phyloP scores from a whole-genome alignment of 169 alveolate genomes.

The Amoebophrya sp. region DNA sequence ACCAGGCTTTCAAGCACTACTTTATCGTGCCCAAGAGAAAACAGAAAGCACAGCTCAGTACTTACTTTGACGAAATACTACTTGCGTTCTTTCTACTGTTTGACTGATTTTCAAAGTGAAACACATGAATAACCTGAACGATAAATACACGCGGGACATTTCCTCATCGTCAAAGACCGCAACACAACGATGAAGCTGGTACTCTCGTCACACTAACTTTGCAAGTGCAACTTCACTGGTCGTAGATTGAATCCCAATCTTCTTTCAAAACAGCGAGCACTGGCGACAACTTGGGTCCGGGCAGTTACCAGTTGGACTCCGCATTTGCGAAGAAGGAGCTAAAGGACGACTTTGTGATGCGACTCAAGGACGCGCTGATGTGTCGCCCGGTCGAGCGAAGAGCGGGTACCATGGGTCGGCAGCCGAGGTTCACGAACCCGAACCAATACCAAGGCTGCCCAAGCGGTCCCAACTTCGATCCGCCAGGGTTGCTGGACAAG shows the following conservation, averaged over 20 bases:
- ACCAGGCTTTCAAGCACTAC: not conserved
- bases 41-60: not conserved
- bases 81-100: too few relatives aligned
- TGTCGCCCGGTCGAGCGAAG: not conserved
- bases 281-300: not conserved
- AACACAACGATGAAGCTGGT: too few relatives aligned
- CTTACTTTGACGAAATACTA: too few relatives aligned
- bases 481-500: not conserved
- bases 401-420: not conserved
- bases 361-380: not conserved
- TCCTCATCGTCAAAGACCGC: too few relatives aligned
- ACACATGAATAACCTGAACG: too few relatives aligned
- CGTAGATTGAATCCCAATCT: too few relatives aligned
- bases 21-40: not conserved
- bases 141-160: too few relatives aligned
- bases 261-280: not conserved
- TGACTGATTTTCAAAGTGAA: too few relatives aligned
- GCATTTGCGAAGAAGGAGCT: not conserved
- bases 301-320: not conserved
- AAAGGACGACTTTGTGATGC: not conserved
- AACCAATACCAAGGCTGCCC: not conserved
- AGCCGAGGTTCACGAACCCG: not conserved
- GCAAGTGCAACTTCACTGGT: too few relatives aligned
- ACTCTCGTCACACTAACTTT: too few relatives aligned
- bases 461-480: not conserved